Conservation (phyloP, 2,329 filamentous ascomycete genomes). For the Macrophomina tecta region DNA sequence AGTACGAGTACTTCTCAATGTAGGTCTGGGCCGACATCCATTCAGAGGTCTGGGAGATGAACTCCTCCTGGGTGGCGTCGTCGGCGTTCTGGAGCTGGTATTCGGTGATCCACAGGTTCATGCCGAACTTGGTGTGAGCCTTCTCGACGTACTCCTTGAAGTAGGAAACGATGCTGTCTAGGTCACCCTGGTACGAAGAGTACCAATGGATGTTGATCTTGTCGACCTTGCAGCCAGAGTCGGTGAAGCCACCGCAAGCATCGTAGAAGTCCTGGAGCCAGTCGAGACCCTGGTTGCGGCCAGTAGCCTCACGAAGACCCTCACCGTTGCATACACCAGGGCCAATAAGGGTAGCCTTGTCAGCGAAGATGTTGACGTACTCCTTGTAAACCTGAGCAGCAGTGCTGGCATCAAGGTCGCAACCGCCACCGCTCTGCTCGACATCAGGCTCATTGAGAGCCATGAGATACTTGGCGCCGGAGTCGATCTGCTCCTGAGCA, state of each 20-base stretch:
- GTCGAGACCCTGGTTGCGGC: constrained; percentile 54
- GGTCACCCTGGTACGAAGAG: constrained; percentile 42
- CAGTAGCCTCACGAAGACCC: constrained; percentile 28
- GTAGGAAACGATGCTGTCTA: constrained; percentile 51
- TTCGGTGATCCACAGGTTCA: constrained; percentile 68
- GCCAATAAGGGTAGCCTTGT: constrained; percentile 61
- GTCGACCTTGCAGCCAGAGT: constrained; percentile 59
- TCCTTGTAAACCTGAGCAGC: constrained; percentile 62
- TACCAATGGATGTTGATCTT: constrained; percentile 72
- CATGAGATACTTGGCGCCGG: constrained; percentile 64
- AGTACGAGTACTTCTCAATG: constrained; percentile 50
- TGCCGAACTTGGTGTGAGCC: constrained; percentile 46
- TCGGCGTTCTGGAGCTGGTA: constrained; percentile 60
- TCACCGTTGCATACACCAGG: constrained; percentile 69
- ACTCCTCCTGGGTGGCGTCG: constrained; percentile 51
- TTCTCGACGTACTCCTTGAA: constrained; percentile 62
- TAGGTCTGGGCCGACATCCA: constrained; percentile 48
- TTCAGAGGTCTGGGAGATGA: constrained; percentile 58
- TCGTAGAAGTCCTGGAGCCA: constrained; percentile 63
- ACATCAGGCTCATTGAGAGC: constrained; percentile 77
- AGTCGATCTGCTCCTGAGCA: constrained; percentile 58
- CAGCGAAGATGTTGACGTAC: constrained; percentile 63
- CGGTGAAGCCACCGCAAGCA: constrained; percentile 59
- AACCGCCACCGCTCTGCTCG: constrained; percentile 60
- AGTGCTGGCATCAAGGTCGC: constrained; percentile 59